phyloP scores from a whole-genome alignment of 768 basidiomycete genomes.

The Suillus subluteus region DNA sequence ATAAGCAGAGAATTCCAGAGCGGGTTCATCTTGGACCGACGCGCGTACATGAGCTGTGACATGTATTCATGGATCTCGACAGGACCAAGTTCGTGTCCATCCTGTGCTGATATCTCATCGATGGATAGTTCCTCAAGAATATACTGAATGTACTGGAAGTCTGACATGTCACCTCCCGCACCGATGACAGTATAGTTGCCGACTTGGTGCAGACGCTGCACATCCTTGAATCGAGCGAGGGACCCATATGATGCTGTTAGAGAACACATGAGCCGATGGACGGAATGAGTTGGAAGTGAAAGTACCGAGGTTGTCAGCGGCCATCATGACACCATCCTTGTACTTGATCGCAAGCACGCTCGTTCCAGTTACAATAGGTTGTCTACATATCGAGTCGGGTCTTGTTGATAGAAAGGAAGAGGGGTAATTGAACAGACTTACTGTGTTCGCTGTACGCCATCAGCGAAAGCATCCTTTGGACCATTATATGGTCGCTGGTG shows the following conservation, averaged over 20 bases:
- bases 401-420: background rate
- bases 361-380: constrained; percentile 97
- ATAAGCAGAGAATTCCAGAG: constrained; percentile 95
- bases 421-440: constrained; percentile 36
- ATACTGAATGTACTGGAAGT: constrained; percentile 91
- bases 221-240: constrained; percentile 93
- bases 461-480: constrained; percentile 58
- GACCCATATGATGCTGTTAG: constrained; percentile 90
- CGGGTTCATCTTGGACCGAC: constrained; percentile 88
- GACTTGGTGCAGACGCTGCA: constrained; percentile 85
- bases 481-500: constrained; percentile 57
- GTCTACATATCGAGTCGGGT: constrained; percentile 45
- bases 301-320: constrained; percentile 94
- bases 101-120: constrained; percentile 80
- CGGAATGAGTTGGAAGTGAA: constrained; percentile 11
- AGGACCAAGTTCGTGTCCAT: constrained; percentile 84
- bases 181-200: constrained; percentile 87
- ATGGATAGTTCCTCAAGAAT: constrained; percentile 77
- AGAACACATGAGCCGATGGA: background rate
- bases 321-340: constrained; percentile 98
- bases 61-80: constrained; percentile 93
- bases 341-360: constrained; percentile 92
- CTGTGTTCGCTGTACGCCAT: constrained; percentile 83
- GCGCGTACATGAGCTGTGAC: constrained; percentile 85
- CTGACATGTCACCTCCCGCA: constrained; percentile 95